These are phyloP conservation scores for Suaeda aralocaspica DNA, from an alignment of 148 eudicot genomes.

Conservation along the genomic window DNA sequence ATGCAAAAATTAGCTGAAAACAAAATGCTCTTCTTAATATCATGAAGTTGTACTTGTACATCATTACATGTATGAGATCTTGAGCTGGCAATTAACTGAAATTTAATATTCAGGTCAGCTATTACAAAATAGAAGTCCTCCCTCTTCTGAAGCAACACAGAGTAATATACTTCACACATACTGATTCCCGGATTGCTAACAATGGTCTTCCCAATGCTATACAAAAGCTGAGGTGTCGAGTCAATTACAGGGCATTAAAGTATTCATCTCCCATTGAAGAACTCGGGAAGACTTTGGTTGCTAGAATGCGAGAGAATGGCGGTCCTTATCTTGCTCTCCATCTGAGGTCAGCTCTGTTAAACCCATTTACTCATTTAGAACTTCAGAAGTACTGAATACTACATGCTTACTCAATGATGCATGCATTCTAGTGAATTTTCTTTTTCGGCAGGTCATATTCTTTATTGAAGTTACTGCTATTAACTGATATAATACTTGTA, in stretches of 20 bases:
- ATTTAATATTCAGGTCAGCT: conserved; percentile 56
- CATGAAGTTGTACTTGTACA: background rate
- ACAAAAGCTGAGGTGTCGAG: conserved; percentile 91
- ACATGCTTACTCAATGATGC: background rate
- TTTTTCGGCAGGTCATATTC: background rate
- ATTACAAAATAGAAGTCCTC: conserved; percentile 73
- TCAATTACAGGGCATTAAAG: conserved; percentile 79
- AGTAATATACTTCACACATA: conserved; percentile 86
- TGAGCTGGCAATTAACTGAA: conserved; percentile 10
- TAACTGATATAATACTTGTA: conserved; percentile 3
- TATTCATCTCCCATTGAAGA: conserved; percentile 84
- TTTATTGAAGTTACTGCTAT: background rate
- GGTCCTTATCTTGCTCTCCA: conserved; percentile 92
- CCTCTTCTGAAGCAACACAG: conserved; percentile 90
- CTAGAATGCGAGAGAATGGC: conserved; percentile 73
- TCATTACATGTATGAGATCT: background rate
- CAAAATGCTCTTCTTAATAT: background rate
- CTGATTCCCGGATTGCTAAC: conserved; percentile 91
- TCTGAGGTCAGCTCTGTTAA: conserved; percentile 48
- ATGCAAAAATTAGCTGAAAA: no score
- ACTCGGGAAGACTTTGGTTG: conserved; percentile 68
- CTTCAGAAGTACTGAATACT: background rate
- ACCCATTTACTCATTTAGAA: background rate
- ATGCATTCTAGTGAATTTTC: no score
- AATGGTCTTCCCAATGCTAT: conserved; percentile 63